phyloP scores from a whole-genome alignment of 75 land plant species.

The Cunninghamia lanceolata region DNA sequence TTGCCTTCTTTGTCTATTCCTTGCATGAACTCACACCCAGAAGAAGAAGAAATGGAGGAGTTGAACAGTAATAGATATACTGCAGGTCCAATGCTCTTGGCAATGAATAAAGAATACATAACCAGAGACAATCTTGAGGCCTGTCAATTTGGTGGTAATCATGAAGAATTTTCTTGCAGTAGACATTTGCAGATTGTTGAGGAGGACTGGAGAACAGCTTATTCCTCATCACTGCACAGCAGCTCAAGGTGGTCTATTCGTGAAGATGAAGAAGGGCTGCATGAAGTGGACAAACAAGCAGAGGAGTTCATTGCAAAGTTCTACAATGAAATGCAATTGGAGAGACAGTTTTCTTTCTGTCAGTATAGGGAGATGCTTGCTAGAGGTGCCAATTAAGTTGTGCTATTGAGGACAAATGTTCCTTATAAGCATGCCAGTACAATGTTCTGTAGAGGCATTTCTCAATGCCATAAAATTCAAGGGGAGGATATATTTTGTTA shows the following conservation, averaged over 20 bases:
- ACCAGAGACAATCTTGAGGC: neutral
- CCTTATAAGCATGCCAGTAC: no score
- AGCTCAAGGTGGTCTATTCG: neutral
- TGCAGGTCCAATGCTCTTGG: neutral
- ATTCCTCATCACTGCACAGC: neutral
- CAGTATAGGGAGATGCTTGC: constrained; percentile 5
- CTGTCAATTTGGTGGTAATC: neutral
- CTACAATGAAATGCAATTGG: neutral
- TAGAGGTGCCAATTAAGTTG: constrained; percentile 1
- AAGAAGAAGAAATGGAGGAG: neutral
- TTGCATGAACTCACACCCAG: neutral
- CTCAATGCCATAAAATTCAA: neutral
- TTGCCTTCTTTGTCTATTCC: neutral
- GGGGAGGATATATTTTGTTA: neutral
- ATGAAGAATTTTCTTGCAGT: neutral
- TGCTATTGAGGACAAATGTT: neutral
- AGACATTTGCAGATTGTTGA: neutral
- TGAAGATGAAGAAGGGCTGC: neutral
- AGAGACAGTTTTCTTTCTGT: constrained; percentile 4
- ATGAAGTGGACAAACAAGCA: neutral
- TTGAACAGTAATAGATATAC: neutral
- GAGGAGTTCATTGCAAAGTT: constrained; percentile 7
- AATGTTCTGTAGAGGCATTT: neutral
- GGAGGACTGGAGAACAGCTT: neutral
- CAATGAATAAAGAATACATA: neutral